A percentile compares a stretch with the other conserved stretches of the same genome.
Conservation (phyloP, 78 protist genomes). For the Anaeramoeba flamelloides region DNA sequence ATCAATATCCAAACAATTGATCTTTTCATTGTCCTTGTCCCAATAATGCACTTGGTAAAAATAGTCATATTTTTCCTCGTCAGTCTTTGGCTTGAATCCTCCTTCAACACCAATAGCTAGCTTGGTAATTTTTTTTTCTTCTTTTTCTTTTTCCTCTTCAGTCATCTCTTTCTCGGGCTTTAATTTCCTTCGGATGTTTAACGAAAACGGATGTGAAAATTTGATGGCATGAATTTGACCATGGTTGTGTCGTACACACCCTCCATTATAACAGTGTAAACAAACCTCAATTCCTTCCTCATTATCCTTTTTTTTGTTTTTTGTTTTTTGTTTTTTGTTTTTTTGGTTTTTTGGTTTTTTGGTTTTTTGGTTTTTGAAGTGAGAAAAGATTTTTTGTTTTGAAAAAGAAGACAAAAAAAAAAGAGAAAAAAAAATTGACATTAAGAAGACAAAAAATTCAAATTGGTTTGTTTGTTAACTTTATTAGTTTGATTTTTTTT, state of each 20-base stretch:
- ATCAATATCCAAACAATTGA: neutral
- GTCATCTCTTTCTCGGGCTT: neutral
- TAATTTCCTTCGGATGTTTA: neutral
- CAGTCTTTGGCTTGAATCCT: neutral
- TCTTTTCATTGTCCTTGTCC: neutral
- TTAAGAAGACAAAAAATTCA: no score
- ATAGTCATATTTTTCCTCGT: constrained; percentile 24
- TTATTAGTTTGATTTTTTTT: neutral
- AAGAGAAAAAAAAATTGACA: neutral
- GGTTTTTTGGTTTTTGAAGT: no score
- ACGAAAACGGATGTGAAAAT: neutral
- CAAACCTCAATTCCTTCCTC: constrained; percentile 16
- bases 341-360: no score
- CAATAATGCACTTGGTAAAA: neutral
- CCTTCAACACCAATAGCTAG: constrained; percentile 37
- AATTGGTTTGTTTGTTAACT: neutral
- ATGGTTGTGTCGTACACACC: neutral
- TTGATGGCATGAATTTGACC: constrained; percentile 6
- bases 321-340: no score
- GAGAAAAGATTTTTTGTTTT: no score
- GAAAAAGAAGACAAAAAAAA: no score
- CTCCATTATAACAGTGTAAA: constrained; percentile 5
- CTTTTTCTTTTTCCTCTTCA: constrained; percentile 12
- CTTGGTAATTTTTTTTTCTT: constrained; percentile 30
- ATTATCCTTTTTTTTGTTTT: neutral